Conservation (phyloP, 1,284 basidiomycete genomes). For the Hypsizygus ulmarius region DNA sequence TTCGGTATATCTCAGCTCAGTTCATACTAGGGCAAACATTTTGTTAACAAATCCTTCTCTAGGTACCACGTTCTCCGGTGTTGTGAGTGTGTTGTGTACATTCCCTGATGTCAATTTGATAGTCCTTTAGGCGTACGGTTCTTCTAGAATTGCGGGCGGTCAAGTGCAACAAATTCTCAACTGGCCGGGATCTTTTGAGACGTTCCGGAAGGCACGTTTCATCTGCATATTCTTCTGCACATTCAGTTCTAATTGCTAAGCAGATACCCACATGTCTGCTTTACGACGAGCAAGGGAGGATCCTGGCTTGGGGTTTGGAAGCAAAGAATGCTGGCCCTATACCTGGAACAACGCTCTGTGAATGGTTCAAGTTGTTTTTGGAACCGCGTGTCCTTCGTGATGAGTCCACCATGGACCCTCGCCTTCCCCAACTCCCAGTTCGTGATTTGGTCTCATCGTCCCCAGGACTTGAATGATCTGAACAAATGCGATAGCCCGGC, state of each 20-base stretch:
- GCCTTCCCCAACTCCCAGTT: slow-evolving; percentile 76
- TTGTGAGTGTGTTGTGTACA: slow-evolving; percentile 46
- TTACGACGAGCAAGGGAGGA: slow-evolving; percentile 66
- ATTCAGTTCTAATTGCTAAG: slow-evolving; percentile 1
- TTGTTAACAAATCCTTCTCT: slow-evolving; percentile 15
- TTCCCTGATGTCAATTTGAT: slow-evolving; percentile 9
- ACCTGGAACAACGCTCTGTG: slow-evolving; percentile 64
- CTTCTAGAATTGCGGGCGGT: slow-evolving; percentile 75
- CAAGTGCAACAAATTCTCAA: slow-evolving; percentile 73
- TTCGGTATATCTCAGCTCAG: slow-evolving; percentile 54
- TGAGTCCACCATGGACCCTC: slow-evolving; percentile 61
- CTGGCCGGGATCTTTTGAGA: slow-evolving; percentile 78
- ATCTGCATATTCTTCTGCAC: neutral
- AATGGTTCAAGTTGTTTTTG: slow-evolving; percentile 81
- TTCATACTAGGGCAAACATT: neutral
- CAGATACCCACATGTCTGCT: slow-evolving; percentile 73
- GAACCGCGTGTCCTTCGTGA: slow-evolving; percentile 76
- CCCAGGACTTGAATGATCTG: slow-evolving; percentile 11
- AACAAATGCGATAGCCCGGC: slow-evolving; percentile 47
- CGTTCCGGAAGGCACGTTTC: slow-evolving; percentile 60
- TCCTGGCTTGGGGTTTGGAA: slow-evolving; percentile 77
- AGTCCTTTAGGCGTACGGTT: slow-evolving; percentile 63
- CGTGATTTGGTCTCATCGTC: slow-evolving; percentile 24
- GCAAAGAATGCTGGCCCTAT: slow-evolving; percentile 73
- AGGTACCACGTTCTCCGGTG: slow-evolving; percentile 82